Conservation (phyloP, 169 alveolate species). For the Cyclospora cayetanensis region DNA sequence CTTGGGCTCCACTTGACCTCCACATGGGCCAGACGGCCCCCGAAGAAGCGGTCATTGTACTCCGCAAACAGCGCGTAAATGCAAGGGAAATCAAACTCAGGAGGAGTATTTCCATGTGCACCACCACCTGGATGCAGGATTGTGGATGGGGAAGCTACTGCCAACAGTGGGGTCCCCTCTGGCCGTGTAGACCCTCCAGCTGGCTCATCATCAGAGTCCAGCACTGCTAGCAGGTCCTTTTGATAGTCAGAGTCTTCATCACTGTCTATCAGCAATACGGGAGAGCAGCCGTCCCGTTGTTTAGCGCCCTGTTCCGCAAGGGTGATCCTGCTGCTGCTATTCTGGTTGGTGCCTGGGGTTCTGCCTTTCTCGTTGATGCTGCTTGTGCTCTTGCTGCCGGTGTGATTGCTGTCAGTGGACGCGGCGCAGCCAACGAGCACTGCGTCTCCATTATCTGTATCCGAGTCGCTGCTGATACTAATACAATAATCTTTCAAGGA, state of each 20-base stretch:
- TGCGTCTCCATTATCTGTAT: too few relatives aligned
- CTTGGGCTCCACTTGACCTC: constrained; percentile 85
- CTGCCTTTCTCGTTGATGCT: background rate
- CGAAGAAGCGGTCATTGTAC: constrained; percentile 81
- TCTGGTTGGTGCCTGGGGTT: background rate
- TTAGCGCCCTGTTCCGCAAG: background rate
- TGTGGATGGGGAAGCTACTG: background rate
- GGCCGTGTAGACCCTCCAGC: background rate
- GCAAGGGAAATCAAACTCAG: constrained; percentile 75
- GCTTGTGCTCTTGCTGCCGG: background rate
- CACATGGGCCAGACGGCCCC: constrained; percentile 77
- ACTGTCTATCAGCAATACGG: background rate
- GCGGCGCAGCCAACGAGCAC: too few relatives aligned
- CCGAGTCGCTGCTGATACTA: too few relatives aligned
- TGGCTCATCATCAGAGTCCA: background rate
- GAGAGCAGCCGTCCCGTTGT: background rate
- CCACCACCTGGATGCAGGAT: background rate
- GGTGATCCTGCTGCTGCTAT: background rate
- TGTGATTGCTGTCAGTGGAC: background rate
- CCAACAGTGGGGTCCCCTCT: background rate
- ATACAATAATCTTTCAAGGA: too few relatives aligned
- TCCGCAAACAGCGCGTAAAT: constrained; percentile 79
- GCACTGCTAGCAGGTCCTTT: background rate
- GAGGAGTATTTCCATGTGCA: background rate
- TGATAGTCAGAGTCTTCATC: too few relatives aligned